Base-by-base conservation (phyloP, 2,329 filamentous ascomycete genomes). In the Atkinsonella texensis region DNA sequence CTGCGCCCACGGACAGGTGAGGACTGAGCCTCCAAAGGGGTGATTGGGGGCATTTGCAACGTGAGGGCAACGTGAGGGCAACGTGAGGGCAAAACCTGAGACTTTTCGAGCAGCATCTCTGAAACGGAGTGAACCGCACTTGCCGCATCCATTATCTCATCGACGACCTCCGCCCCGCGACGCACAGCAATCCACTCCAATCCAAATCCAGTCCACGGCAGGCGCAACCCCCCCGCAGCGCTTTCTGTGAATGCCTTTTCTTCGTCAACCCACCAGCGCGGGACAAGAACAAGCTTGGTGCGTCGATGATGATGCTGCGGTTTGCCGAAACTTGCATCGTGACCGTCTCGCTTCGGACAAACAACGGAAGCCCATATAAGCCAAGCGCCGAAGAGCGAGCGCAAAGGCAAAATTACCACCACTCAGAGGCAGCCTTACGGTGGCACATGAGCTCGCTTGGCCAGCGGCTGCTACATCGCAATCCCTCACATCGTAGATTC, bases 11-110 rank as follows among this genome's bases (percentile, higher is more conserved):
- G 28, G 28, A 28, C 5, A 35, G 46, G 18, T 5, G 12, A 41
- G 38, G 9, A 13, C 28, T 33, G 46, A 18, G 40, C 28, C 28
- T 23, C 20, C 17, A 20, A 40, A 46, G 49, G 43, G 43, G 49
- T 33, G 31, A 41, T 47, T 47, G 12, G 44, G 48, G 41, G 28
- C 28, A 8, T 28, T 39, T 50, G 48, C 43, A 46, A 50, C 48
- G 15, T 40, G 52, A 50, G 18, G 44, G 39, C 38, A 43, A 20
- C 4, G 20, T 23, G 20, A 23, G 20, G 20, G 48, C 43, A 46
- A 50, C 45, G 15, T 44, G 52, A 50, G 18, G 44, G 32, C 38
- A 43, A 20, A 47, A 23, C 23, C 31, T 53, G 52, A 51, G 45
- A 51, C 45, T 53, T 45, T 28, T 28, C 28, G 18, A 28, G 33